Base-by-base conservation (phyloP, 805 yeast genomes). In the Wickerhamia fluorescens region DNA sequence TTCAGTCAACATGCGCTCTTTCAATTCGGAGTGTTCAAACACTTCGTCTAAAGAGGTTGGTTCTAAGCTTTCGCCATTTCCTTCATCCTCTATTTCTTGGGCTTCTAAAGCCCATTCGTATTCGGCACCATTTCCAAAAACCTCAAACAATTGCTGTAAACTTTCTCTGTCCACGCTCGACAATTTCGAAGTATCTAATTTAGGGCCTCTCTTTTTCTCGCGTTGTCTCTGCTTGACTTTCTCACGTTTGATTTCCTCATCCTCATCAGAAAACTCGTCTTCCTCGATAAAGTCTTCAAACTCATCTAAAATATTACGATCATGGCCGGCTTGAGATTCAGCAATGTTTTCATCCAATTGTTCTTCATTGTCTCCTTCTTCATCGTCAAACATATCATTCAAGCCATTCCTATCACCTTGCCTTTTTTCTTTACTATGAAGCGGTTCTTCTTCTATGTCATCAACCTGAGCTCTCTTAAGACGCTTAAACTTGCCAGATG, bases 31-130 rank as follows among this genome's bases (percentile, higher is more conserved):
- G 36, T 88, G 87, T 64, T 92, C 98, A 47, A 92, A 92, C 20
- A 92, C 94, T 47, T 92, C 95, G 41, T 82, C 78, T 40, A 92
- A 66, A 8, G 82, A 75, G 3, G 71, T 66, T 16, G 75, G 67
- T 25, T 64, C 76, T n/a, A 62, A 61, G 27, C 66, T 70, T n/a
- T 73, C 77, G 20, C 57, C 63, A 34, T 60, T 54, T 19, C 73
- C 75, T 16, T 61, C 73, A 28, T 71, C 78, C 41, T 72, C 79
- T 32, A 66, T 68, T 37, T 73, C 76, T 58, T 88, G 96, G 16
- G 85, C 92, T 47, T 86, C 96, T 31, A 92, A 65, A 8, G 98
- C 98, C 97, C 98, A 92, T 33, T 85, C 96, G 56, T 92, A 92
- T 49, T 89, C 96, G 40, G 78, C 87, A 29, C 98, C 98, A 53